These are phyloP conservation scores for Populus nigra DNA, from an alignment of 345 rosid species.

Conservation along the genomic window DNA sequence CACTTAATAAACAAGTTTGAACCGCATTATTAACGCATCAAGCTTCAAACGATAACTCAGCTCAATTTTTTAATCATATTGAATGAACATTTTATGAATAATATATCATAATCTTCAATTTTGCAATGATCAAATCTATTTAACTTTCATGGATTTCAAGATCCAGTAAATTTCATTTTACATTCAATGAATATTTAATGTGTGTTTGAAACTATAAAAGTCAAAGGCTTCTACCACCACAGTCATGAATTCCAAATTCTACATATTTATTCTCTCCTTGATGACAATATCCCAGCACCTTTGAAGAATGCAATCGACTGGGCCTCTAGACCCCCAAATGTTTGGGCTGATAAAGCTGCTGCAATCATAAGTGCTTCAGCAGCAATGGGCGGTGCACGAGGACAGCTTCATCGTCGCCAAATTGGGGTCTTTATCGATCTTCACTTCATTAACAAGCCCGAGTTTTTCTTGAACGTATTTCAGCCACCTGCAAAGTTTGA, in stretches of 20 bases:
- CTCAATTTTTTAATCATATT: too few species aligned
- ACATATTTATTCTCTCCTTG: not conserved
- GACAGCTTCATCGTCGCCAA: constrained; percentile 75
- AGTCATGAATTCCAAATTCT: not conserved
- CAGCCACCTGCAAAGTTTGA: constrained; percentile 75
- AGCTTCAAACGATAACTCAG: too few species aligned
- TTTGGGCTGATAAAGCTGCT: constrained; percentile 83
- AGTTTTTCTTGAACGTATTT: constrained; percentile 64
- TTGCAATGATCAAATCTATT: too few species aligned
- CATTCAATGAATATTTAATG: not conserved
- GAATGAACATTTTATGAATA: too few species aligned
- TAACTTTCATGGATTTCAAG: too few species aligned
- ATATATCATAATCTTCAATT: too few species aligned
- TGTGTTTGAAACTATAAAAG: not conserved
- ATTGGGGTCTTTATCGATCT: constrained; percentile 74
- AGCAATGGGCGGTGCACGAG: constrained; percentile 53
- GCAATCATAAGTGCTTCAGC: constrained; percentile 69
- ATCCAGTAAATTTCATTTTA: too few species aligned
- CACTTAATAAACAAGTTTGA: too few species aligned
- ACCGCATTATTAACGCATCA: too few species aligned
- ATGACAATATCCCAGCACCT: constrained; percentile 40
- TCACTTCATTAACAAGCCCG: constrained; percentile 85
- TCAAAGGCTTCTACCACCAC: not conserved
- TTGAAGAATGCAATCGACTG: constrained; percentile 83
- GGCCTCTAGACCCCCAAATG: constrained; percentile 77